Evolutionary conservation across 2,329 filamentous ascomycete species (phyloP), one percentile per base, ranked within the genome.

Genomic region (Aspergillus bombycis): DNA sequence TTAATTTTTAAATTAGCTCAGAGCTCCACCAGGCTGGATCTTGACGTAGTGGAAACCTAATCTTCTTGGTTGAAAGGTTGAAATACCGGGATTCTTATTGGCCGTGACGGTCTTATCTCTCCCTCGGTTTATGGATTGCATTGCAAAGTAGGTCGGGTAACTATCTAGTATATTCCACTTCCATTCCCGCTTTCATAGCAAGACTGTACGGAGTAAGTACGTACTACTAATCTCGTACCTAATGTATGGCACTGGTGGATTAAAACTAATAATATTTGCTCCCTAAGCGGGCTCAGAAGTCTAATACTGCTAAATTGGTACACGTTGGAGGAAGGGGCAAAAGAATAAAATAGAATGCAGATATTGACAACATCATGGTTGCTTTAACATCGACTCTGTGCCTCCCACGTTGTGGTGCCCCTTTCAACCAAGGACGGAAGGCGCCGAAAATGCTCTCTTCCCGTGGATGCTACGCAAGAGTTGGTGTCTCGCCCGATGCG

Each of bases 11-110:
- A 53, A 52, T 65, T 60, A 57, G 60, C 61, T 60, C 58, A 62
- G 60, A 36, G 64, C 67, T 65, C 65, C 70, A 69, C 68, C 57
- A 14, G 48, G 61, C 68, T 72, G 68, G 71, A 72, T 74, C 73
- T 74, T 77, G 74, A 77, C 75, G 74, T 77, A 75, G 74, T 63
- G 65, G 58, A 73, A 75, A 72, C 66, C 71, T 77, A 75, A 76
- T 76, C 73, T 71, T 67, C 67, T 69, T 68, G 68, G 64, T 61
- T 62, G 60, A 70, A 67, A 62, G 61, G 66, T 76, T 72, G 72
- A 64, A 74, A 77, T 72, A 41, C 64, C 66, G 30, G 5, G 9
- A 0, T 41, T n/a, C 62, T 77, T 67, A 77, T 77, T 77, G 75
- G 75, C 52, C 16, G 16, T 10, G 28, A 34, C 2, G 56, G 46